Evolutionary conservation across 1,284 basidiomycete species (phyloP).

Genomic region (Vanrija humicola): DNA sequence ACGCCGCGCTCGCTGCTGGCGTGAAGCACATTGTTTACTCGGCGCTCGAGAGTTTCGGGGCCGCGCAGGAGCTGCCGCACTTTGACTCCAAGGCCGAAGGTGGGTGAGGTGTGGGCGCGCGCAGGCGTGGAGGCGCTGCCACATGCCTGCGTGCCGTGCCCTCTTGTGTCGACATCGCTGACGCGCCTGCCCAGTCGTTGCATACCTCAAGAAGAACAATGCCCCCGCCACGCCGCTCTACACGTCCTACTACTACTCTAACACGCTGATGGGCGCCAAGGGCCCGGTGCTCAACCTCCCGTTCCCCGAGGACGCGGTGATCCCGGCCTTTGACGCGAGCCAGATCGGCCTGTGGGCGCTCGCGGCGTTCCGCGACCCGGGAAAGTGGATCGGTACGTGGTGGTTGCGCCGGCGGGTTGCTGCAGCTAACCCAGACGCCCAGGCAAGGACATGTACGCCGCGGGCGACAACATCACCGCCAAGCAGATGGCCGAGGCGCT

Average conservation of each 20-base stretch:
- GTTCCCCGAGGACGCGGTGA: conserved; percentile 25
- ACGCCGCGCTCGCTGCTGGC: conserved; percentile 22
- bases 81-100: conserved; percentile 33
- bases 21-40: conserved; percentile 37
- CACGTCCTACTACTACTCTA: conserved; percentile 15
- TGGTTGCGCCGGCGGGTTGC: not conserved
- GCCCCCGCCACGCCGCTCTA: conserved; percentile 22
- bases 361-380: conserved; percentile 27
- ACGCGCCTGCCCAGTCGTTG: conserved; percentile 12
- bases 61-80: conserved; percentile 19
- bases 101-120: conserved; percentile 3
- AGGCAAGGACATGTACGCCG: conserved; percentile 17
- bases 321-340: conserved; percentile 24
- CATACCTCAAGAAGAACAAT: conserved; percentile 21
- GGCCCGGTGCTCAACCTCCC: conserved; percentile 14
- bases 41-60: conserved; percentile 23
- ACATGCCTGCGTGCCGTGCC: not conserved
- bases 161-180: not conserved
- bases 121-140: too few species aligned
- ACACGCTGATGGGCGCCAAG: conserved; percentile 1
- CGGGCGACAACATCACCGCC: conserved; percentile 10
- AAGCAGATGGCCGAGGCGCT: conserved; percentile 5
- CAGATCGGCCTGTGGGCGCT: conserved; percentile 34
- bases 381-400: conserved; percentile 32
- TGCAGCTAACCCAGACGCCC: not conserved